A percentile compares a stretch with the other conserved stretches of the same genome.
These are phyloP conservation scores for Rostrohypoxylon terebratum DNA, from an alignment of 495 filamentous ascomycete species.

Conservation along the genomic window DNA sequence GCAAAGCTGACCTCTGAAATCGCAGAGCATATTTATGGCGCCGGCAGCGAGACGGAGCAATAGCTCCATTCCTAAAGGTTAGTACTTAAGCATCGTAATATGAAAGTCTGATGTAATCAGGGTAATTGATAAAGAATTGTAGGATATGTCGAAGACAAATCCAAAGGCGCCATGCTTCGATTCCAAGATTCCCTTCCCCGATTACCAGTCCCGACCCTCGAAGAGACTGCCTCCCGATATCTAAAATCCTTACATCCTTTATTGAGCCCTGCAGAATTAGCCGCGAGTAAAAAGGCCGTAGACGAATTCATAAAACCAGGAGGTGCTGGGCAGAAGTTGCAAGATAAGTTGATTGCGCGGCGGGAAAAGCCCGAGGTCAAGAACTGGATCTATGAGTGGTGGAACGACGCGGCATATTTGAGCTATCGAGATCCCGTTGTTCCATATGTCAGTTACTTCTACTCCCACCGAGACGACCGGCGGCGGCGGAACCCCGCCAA, in stretches of 20 bases:
- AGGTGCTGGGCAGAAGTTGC: slow-evolving; percentile 83
- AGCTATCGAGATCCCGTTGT: slow-evolving; percentile 94
- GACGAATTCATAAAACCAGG: slow-evolving; percentile 84
- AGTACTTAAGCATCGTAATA: slow-evolving; percentile 20
- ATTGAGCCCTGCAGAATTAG: slow-evolving; percentile 76
- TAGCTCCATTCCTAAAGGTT: slow-evolving; percentile 70
- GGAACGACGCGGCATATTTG: slow-evolving; percentile 94
- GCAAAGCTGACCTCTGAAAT: slow-evolving; percentile 27
- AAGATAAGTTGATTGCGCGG: slow-evolving; percentile 85
- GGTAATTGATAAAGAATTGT: slow-evolving; percentile 20
- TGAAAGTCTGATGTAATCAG: slow-evolving; percentile 1
- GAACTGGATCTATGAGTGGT: slow-evolving; percentile 99
- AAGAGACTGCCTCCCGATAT: slow-evolving; percentile 92
- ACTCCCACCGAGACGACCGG: slow-evolving; percentile 95
- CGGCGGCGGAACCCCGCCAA: slow-evolving; percentile 87
- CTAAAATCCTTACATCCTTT: slow-evolving; percentile 91
- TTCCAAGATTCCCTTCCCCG: slow-evolving; percentile 95
- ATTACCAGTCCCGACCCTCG: slow-evolving; percentile 90
- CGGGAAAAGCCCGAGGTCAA: slow-evolving; percentile 84
- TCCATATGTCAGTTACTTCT: slow-evolving; percentile 99
- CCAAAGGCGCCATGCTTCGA: slow-evolving; percentile 92
- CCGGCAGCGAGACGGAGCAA: slow-evolving; percentile 65
- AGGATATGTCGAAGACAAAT: slow-evolving; percentile 93
- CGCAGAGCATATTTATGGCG: slow-evolving; percentile 64
- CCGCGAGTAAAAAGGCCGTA: slow-evolving; percentile 82